Percentiles rank a stretch among this genome's conserved stretches.
Conservation (phyloP, 2,329 filamentous ascomycete genomes). For the Penicillium sp. region DNA sequence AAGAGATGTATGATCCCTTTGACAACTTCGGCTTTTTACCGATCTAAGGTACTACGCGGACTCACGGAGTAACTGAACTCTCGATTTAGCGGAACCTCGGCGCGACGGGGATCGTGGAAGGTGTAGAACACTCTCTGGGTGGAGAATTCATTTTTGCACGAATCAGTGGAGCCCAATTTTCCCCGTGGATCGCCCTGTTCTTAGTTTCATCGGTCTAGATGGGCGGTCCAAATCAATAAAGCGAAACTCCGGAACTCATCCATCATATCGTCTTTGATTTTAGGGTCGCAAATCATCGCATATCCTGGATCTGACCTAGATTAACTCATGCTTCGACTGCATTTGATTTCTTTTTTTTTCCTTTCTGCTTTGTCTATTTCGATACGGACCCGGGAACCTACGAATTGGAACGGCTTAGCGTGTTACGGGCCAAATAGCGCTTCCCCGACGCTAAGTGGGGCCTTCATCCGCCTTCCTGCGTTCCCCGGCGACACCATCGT, state of each 20-base stretch:
- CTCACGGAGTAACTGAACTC: background rate
- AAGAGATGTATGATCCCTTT: background rate
- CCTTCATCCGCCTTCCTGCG: background rate
- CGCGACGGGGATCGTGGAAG: background rate
- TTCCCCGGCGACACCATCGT: background rate
- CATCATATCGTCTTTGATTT: background rate
- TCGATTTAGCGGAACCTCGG: background rate
- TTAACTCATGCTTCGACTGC: background rate
- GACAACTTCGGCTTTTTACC: background rate
- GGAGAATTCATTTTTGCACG: slow-evolving; percentile 2
- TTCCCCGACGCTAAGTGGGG: slow-evolving; percentile 3
- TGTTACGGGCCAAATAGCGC: background rate
- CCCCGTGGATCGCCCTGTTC: background rate
- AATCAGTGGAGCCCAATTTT: slow-evolving; percentile 1
- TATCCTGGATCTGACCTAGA: background rate
- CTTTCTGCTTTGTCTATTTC: background rate
- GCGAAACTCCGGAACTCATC: background rate
- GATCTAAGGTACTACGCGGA: background rate
- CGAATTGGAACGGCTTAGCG: background rate
- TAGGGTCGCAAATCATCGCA: background rate
- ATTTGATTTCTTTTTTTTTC: background rate
- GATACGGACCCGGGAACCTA: background rate
- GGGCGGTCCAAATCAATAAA: background rate
- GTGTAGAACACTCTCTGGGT: background rate
- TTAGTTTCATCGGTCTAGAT: background rate